Evolutionary conservation across 257 asterid genomes (phyloP), one percentile per base, ranked within the genome.

Genomic region (Misopates orontium): DNA sequence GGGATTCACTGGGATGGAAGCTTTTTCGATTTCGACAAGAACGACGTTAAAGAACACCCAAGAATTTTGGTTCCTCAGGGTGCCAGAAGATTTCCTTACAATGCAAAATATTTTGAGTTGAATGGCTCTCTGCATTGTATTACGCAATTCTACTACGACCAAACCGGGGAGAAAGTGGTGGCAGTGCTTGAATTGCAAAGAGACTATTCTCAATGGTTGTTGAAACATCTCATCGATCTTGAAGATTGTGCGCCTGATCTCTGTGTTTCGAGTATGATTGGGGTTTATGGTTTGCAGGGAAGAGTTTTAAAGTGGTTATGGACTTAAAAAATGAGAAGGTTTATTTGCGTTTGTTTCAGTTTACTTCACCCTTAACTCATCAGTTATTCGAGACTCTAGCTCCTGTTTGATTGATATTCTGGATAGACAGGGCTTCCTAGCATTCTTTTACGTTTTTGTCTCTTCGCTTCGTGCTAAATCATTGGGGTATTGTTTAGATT

Each of bases 1-100:
- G 52, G 66, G 32, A 56, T 79, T 17, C 84, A 79, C 49, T 79
- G 81, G 79, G 8, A 41, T 11, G 77, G 79, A 49, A 6, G 32
- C 47, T 70, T 52, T 55, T 76, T 76, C 15, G 71, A 73, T 71
- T 50, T 76, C 18, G 19, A 58, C 32, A 66, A 8, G 54, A 21
- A 31, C 53, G 44, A 16, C 12, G 10, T 76, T 9, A 25, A 47
- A 31, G 39, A 47, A 25, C 84, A 75, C 62, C 84, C 84, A 1
- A 28, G 4, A 28, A 28, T 28, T 3, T 28, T 28, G 7, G 3
- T 28, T n/a, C n/a, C n/a, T n/a, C n/a, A n/a, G n/a, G n/a, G n/a
- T n/a, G n/a, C n/a, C n/a, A n/a, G n/a, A n/a, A n/a, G n/a, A n/a
- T 60, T 24, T n/a, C n/a, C n/a, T 2, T 28, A 28, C 36, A 4